Conservation (phyloP, 2,329 filamentous ascomycete species). For the Alternaria metachromatica region DNA sequence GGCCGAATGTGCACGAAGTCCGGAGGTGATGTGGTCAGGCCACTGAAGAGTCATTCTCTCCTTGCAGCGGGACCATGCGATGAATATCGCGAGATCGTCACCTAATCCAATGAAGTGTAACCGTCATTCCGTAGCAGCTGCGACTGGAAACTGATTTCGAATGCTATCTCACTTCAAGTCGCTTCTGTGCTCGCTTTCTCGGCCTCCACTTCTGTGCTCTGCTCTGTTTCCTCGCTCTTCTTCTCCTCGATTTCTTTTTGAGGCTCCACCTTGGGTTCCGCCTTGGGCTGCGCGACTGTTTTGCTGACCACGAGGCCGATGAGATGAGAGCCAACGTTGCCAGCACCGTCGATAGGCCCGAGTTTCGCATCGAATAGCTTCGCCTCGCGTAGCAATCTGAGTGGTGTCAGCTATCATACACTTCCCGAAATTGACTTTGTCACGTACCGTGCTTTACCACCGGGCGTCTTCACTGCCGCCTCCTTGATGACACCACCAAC, state of each 20-base stretch:
- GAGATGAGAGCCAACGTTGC: conserved; percentile 74
- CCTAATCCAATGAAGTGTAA: neutral
- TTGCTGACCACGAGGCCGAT: conserved; percentile 70
- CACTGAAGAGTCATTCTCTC: neutral
- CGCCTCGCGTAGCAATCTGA: conserved; percentile 77
- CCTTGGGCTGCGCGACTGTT: conserved; percentile 29
- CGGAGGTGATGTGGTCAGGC: neutral
- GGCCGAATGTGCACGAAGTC: neutral
- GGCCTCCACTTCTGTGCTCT: neutral
- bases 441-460: conserved; percentile 73
- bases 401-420: conserved; percentile 9
- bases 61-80: neutral
- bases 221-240: conserved; percentile 3
- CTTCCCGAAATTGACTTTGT: neutral
- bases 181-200: neutral
- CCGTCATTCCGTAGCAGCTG: neutral
- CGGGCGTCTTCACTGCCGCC: conserved; percentile 68
- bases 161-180: neutral
- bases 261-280: conserved; percentile 8
- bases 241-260: neutral
- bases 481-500: conserved; percentile 74
- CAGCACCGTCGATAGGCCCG: conserved; percentile 79
- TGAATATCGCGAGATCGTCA: too few species aligned
- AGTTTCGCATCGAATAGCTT: conserved; percentile 75
- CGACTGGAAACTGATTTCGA: neutral